These are phyloP conservation scores for Kokia cookei DNA, from an alignment of 441 rosid species.

Conservation along the genomic window DNA sequence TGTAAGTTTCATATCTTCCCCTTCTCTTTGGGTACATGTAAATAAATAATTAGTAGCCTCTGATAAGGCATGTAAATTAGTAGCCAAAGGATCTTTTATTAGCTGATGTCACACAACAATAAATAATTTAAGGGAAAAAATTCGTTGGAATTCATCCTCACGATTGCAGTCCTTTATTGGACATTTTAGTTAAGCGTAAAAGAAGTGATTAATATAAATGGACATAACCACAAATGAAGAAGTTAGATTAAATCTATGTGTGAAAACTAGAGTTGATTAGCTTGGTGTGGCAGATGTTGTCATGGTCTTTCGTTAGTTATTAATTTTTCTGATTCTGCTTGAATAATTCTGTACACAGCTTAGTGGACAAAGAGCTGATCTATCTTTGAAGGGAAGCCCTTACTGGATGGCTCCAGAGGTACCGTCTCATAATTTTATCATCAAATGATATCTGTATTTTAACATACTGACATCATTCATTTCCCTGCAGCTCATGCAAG, in stretches of 20 bases:
- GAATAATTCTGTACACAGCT: slow-evolving; percentile 37
- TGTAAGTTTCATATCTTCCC: slow-evolving; percentile 40
- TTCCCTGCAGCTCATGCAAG: slow-evolving; percentile 72
- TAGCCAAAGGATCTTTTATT: neutral
- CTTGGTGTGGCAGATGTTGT: neutral
- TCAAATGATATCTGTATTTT: neutral
- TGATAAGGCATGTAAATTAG: neutral
- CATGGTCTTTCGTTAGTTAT: neutral
- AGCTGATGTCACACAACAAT: neutral
- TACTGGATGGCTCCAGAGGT: slow-evolving; percentile 99
- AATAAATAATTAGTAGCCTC: neutral
- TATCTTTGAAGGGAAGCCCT: slow-evolving; percentile 93
- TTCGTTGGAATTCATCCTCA: neutral
- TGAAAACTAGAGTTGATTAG: neutral
- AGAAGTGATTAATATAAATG: neutral
- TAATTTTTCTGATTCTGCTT: neutral
- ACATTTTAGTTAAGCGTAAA: neutral
- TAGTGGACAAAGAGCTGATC: slow-evolving; percentile 80
- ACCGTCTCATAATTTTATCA: slow-evolving; percentile 13
- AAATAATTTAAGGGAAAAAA: neutral
- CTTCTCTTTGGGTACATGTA: neutral
- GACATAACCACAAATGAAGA: neutral
- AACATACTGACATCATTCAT: slow-evolving; percentile 17
- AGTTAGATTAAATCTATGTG: neutral
- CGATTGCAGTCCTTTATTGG: neutral